These are phyloP conservation scores for Barnettozyma wickerhamii DNA, from an alignment of 805 yeast species.

Conservation along the genomic window DNA sequence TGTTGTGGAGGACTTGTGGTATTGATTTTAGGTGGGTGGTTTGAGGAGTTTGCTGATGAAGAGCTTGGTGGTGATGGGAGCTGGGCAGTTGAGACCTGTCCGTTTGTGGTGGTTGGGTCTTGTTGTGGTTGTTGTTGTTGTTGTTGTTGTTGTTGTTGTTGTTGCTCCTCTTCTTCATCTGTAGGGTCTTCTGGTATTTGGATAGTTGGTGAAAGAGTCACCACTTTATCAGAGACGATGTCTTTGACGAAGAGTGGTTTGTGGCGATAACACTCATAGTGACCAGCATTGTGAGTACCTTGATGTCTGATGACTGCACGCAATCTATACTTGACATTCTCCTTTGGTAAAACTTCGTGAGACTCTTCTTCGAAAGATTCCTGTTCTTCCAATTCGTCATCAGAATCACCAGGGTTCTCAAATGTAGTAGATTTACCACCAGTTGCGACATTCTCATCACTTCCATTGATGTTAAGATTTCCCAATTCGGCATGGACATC, in stretches of 20 bases:
- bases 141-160: too few species aligned
- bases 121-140: too few species aligned
- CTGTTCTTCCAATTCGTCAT: slow-evolving; percentile 23
- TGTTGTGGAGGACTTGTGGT: slow-evolving; percentile 7
- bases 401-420: slow-evolving; percentile 15
- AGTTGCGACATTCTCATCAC: slow-evolving; percentile 1
- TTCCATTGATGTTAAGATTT: background rate
- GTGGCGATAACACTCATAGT: slow-evolving; percentile 81
- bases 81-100: background rate
- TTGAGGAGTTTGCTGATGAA: background rate
- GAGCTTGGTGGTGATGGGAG: background rate
- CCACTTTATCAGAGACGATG: slow-evolving; percentile 20
- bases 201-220: slow-evolving; percentile 29
- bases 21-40: background rate
- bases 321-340: slow-evolving; percentile 47
- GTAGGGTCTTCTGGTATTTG: slow-evolving; percentile 11
- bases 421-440: slow-evolving; percentile 6
- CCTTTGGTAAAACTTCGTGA: slow-evolving; percentile 24
- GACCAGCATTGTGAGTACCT: slow-evolving; percentile 88
- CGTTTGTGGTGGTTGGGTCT: too few species aligned
- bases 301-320: slow-evolving; percentile 77
- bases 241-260: slow-evolving; percentile 53
- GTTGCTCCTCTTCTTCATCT: background rate
- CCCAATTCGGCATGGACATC: background rate
- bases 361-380: slow-evolving; percentile 21